Percentiles rank a stretch among this genome's conserved stretches.
Conservation (phyloP, 805 yeast species). For the Metschnikowia noctiluminum region DNA sequence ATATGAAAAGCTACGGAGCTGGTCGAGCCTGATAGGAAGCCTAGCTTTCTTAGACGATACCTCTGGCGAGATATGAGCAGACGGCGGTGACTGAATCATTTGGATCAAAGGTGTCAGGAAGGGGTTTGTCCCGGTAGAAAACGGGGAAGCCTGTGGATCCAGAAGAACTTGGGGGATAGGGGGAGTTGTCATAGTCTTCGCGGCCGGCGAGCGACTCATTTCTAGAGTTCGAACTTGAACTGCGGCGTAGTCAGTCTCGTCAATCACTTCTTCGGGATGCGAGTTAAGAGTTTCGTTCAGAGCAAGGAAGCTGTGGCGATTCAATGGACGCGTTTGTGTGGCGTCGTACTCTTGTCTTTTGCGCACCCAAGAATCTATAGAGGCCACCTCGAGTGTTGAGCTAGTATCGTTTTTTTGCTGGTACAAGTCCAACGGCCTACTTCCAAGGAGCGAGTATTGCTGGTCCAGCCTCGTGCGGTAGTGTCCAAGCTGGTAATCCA, state of each 20-base stretch:
- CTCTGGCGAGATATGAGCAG: not conserved
- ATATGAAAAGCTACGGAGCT: slow-evolving; percentile 24
- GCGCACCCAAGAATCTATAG: slow-evolving; percentile 51
- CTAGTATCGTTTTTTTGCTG: slow-evolving; percentile 25
- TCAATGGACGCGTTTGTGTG: slow-evolving; percentile 8
- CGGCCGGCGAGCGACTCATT: too few relatives aligned
- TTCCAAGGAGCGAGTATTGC: slow-evolving; percentile 9
- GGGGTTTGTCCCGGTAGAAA: too few relatives aligned
- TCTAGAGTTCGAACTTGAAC: too few relatives aligned
- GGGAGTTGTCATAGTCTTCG: too few relatives aligned
- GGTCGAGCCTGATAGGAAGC: slow-evolving; percentile 16
- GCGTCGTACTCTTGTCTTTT: slow-evolving; percentile 47
- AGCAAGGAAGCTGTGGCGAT: slow-evolving; percentile 26
- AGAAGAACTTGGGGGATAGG: too few relatives aligned
- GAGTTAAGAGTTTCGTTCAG: slow-evolving; percentile 26
- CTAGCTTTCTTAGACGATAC: not conserved
- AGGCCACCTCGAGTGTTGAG: slow-evolving; percentile 43
- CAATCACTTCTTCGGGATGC: slow-evolving; percentile 1
- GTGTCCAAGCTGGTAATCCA: slow-evolving; percentile 18
- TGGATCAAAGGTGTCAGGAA: not conserved
- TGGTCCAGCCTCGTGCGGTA: slow-evolving; percentile 18
- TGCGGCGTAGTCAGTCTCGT: not conserved
- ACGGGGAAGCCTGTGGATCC: too few relatives aligned
- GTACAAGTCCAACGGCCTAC: slow-evolving; percentile 13
- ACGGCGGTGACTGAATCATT: slow-evolving; percentile 4